Evolutionary conservation across 176 grass and related monocot genomes (phyloP).

Genomic region (Themeda triandra): DNA sequence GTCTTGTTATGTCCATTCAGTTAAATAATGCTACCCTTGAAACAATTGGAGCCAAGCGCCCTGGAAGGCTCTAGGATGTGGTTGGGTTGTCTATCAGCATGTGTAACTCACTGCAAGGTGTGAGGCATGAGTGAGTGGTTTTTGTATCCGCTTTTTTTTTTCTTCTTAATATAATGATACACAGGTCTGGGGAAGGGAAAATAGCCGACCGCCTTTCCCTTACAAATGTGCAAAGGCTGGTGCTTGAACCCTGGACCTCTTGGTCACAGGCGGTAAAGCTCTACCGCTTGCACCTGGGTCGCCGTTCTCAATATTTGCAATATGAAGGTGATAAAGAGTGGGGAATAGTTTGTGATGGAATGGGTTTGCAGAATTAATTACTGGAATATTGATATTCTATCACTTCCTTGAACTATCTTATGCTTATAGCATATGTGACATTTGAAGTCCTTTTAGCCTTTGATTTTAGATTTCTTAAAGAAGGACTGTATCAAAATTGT

Average conservation of each 20-base stretch:
- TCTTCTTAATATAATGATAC: not conserved
- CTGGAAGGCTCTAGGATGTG: not conserved
- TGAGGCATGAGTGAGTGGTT: not conserved
- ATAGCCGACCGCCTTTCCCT: too few relatives aligned
- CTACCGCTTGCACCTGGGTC: too few relatives aligned
- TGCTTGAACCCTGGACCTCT: too few relatives aligned
- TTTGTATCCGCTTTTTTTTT: not conserved
- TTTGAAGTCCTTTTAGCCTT: not conserved
- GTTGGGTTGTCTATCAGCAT: not conserved
- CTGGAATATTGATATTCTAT: not conserved
- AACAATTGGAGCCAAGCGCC: not conserved
- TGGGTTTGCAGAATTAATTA: not conserved
- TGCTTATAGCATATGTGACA: not conserved
- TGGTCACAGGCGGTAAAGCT: too few relatives aligned
- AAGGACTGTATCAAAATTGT: not conserved
- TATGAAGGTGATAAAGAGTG: slow-evolving; percentile 5
- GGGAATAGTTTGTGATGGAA: not conserved
- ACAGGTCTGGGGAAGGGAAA: too few relatives aligned
- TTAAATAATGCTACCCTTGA: not conserved
- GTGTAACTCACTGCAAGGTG: not conserved
- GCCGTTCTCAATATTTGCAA: not conserved
- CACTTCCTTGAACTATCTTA: not conserved
- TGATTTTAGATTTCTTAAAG: not conserved
- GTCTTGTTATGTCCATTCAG: not conserved
- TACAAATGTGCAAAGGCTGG: too few relatives aligned